Conservation (phyloP, 352 stramenopile species). For the Phytophthora capsici region DNA sequence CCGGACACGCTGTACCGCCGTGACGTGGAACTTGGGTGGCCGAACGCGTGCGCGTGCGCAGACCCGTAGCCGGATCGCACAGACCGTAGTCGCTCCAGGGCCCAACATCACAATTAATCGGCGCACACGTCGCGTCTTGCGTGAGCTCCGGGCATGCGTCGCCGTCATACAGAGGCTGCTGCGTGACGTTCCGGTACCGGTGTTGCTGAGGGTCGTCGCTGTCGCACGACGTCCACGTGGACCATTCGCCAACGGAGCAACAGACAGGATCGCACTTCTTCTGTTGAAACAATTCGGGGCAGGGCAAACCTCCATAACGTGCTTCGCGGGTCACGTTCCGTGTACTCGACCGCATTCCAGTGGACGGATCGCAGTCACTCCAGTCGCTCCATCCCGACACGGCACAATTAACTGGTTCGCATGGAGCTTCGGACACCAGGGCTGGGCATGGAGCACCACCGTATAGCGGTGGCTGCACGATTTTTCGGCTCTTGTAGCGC, state of each 20-base stretch:
- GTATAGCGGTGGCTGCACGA: slow-evolving; percentile 43
- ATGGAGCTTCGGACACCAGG: slow-evolving; percentile 39
- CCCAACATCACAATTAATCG: slow-evolving; percentile 48
- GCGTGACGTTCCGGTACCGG: slow-evolving; percentile 41
- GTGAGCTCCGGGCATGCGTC: slow-evolving; percentile 37
- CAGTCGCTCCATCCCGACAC: slow-evolving; percentile 52
- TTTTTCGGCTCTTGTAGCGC: slow-evolving; percentile 44
- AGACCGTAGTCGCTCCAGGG: slow-evolving; percentile 52
- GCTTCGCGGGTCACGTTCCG: slow-evolving; percentile 36
- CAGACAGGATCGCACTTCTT: slow-evolving; percentile 54
- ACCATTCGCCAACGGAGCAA: slow-evolving; percentile 53
- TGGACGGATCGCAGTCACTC: slow-evolving; percentile 44
- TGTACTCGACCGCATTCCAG: slow-evolving; percentile 45
- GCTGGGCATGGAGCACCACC: slow-evolving; percentile 35
- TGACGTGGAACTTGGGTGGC: slow-evolving; percentile 30
- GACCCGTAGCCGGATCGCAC: slow-evolving; percentile 48
- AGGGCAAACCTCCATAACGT: slow-evolving; percentile 53
- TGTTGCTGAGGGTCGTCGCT: slow-evolving; percentile 52
- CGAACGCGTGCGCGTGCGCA: slow-evolving; percentile 46
- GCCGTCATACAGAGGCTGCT: slow-evolving; percentile 42
- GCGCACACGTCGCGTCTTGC: slow-evolving; percentile 46
- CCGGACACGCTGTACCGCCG: slow-evolving; percentile 41
- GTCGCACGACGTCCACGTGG: slow-evolving; percentile 57
- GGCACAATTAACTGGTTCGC: slow-evolving; percentile 59
- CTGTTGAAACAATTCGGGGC: slow-evolving; percentile 40